A percentile compares a stretch with the other conserved stretches of the same genome.
Conservation (phyloP, 2,329 filamentous ascomycete species). For the Penicillium griseofulvum region DNA sequence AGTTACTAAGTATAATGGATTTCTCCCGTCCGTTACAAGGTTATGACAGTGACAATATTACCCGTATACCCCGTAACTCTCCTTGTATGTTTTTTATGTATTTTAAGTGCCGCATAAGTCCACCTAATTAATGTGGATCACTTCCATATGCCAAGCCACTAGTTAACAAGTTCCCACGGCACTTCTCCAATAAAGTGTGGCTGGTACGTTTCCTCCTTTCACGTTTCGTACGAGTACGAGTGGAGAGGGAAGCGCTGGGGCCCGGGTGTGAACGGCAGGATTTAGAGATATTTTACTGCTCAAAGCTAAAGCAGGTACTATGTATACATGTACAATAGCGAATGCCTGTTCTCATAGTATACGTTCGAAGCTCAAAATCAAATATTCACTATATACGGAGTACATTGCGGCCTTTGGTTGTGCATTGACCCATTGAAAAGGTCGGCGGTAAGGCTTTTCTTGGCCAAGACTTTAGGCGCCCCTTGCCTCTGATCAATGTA, state of each 20-base stretch:
- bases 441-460: neutral
- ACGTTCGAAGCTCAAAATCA: too few relatives aligned
- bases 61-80: too few relatives aligned
- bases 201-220: neutral
- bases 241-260: neutral
- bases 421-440: neutral
- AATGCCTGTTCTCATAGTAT: too few relatives aligned
- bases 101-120: too few relatives aligned
- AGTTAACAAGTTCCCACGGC: conserved; percentile 1
- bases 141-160: conserved; percentile 13
- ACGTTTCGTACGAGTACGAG: conserved; percentile 11
- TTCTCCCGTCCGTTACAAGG: neutral
- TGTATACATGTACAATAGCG: too few relatives aligned
- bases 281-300: neutral
- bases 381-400: too few relatives aligned
- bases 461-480: neutral
- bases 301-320: too few relatives aligned
- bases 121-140: neutral
- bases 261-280: neutral
- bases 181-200: neutral
- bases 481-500: conserved; percentile 4
- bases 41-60: neutral
- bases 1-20: neutral
- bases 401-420: too few relatives aligned
- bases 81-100: too few relatives aligned